These are phyloP conservation scores for Gossypium herbaceum DNA, from an alignment of 345 rosid genomes.

Conservation along the genomic window DNA sequence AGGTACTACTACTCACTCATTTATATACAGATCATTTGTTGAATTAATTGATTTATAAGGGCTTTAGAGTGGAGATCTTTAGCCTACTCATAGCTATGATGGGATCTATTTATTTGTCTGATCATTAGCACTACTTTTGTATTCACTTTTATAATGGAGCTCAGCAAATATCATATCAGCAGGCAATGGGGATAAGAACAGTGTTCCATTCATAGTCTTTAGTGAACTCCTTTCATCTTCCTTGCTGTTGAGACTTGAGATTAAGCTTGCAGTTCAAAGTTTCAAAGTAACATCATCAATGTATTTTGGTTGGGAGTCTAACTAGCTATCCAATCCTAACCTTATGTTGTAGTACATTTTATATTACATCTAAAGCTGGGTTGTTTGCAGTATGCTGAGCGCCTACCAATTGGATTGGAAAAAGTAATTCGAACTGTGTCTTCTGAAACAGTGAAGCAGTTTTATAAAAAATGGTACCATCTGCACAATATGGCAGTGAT, in stretches of 20 bases:
- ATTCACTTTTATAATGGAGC: neutral
- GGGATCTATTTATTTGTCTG: neutral
- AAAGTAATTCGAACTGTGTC: conserved; percentile 80
- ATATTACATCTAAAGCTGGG: neutral
- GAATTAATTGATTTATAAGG: neutral
- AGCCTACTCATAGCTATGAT: neutral
- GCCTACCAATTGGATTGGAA: conserved; percentile 90
- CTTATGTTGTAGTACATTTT: neutral
- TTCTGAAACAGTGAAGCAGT: conserved; percentile 62
- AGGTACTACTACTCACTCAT: conserved; percentile 36
- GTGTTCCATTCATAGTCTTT: neutral
- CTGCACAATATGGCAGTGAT: conserved; percentile 80
- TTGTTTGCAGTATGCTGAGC: conserved; percentile 80
- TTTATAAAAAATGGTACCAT: conserved; percentile 83
- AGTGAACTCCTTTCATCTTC: neutral
- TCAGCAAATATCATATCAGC: neutral
- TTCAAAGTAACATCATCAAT: neutral
- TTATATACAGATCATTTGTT: neutral
- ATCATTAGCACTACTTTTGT: neutral
- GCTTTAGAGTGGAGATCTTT: neutral
- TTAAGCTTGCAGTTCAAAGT: neutral
- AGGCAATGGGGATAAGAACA: neutral
- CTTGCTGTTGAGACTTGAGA: conserved; percentile 1
- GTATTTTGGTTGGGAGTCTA: neutral
- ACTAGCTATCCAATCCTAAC: neutral